Conservation (phyloP, 768 basidiomycete genomes). For the Lyophyllum decastes region DNA sequence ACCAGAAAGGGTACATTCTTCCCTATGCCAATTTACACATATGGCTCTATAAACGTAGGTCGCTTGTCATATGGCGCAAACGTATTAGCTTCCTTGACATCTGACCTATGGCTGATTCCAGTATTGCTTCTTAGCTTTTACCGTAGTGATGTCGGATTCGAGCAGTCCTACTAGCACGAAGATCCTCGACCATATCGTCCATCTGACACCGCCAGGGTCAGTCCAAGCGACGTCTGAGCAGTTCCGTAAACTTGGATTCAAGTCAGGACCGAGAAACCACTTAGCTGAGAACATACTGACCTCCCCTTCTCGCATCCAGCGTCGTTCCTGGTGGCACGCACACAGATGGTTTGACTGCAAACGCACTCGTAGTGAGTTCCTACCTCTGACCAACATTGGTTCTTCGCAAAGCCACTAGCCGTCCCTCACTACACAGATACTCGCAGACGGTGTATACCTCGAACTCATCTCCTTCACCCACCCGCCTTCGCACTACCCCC, state of each 20-base stretch:
- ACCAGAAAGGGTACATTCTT: too few species aligned
- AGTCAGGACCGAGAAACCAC: too few species aligned
- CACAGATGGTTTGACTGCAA: constrained; percentile 60
- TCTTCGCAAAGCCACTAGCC: neutral
- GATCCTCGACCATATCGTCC: constrained; percentile 69
- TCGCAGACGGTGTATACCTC: constrained; percentile 62
- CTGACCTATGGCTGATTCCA: too few species aligned
- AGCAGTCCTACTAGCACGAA: constrained; percentile 30
- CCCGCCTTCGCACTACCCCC: constrained; percentile 53
- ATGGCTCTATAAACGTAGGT: too few species aligned
- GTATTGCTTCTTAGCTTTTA: too few species aligned
- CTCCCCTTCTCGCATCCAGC: constrained; percentile 34
- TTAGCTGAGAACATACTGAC: too few species aligned
- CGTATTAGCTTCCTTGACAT: neutral
- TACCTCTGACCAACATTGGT: neutral
- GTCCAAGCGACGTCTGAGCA: constrained; percentile 49
- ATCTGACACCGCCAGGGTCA: constrained; percentile 66
- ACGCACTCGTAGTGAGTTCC: constrained; percentile 58
- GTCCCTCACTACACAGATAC: constrained; percentile 33
- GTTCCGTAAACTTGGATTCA: constrained; percentile 66
- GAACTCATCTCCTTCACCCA: constrained; percentile 72
- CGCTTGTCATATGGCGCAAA: constrained; percentile 8
- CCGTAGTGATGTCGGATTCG: neutral
- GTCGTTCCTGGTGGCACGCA: constrained; percentile 71
- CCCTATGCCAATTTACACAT: too few species aligned